Evolutionary conservation across 2,329 filamentous ascomycete species (phyloP).

Genomic region (Davidsoniella eucalypti): DNA sequence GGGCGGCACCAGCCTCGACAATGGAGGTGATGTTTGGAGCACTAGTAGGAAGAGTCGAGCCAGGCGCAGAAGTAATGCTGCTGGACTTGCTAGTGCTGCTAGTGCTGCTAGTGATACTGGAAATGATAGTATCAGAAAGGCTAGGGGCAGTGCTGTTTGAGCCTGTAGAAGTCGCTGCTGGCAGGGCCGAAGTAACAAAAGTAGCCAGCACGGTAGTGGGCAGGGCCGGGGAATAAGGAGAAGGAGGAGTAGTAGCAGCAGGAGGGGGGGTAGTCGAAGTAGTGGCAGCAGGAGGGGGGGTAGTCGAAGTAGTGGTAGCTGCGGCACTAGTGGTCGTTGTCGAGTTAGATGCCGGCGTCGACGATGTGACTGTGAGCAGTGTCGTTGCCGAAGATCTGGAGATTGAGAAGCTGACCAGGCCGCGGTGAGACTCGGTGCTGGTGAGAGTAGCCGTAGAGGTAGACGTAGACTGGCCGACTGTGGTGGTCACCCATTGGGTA

Average conservation of each 20-base stretch:
- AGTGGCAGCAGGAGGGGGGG: neutral
- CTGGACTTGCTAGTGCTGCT: neutral
- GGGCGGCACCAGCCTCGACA: neutral
- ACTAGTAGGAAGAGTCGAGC: neutral
- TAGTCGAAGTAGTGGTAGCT: slow-evolving; percentile 2
- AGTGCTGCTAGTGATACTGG: neutral
- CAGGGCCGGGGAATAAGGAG: neutral
- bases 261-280: neutral
- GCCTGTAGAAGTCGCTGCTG: neutral
- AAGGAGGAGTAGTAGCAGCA: neutral
- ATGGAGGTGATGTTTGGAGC: slow-evolving; percentile 2
- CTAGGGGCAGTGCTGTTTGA: neutral
- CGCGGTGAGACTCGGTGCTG: neutral
- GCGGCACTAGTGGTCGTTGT: neutral
- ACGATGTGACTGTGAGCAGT: neutral
- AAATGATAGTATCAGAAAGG: neutral
- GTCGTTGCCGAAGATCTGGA: neutral
- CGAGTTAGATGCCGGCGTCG: neutral
- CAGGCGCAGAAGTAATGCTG: neutral
- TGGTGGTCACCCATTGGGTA: slow-evolving; percentile 1
- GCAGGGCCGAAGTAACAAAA: neutral
- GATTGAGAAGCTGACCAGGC: neutral
- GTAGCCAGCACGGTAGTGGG: neutral
- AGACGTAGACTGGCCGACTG: neutral
- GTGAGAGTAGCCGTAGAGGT: neutral